Conservation (phyloP, 2,329 filamentous ascomycete species). For the Lanzia echinophila region DNA sequence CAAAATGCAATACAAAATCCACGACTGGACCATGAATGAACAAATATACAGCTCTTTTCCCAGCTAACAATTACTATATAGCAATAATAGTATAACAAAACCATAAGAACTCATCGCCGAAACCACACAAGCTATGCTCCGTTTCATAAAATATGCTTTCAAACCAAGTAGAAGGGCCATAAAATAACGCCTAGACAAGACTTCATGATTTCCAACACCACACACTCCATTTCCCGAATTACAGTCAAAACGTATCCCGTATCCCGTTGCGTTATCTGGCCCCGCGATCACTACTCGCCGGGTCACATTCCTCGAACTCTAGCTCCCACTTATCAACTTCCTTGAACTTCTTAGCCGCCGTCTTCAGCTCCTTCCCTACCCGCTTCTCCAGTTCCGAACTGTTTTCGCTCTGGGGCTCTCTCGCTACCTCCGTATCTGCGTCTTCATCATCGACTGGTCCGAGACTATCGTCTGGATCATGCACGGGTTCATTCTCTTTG, state of each 20-base stretch:
- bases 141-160: no score
- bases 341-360: slow-evolving; percentile 55
- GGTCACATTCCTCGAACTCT: slow-evolving; percentile 56
- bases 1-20: no score
- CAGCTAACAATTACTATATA: no score
- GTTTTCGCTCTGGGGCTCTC: slow-evolving; percentile 23
- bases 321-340: slow-evolving; percentile 65
- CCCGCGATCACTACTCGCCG: slow-evolving; percentile 36
- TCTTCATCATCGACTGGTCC: slow-evolving; percentile 38
- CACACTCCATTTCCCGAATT: no score
- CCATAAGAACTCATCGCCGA: no score
- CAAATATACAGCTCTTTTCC: no score
- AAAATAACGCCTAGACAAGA: no score
- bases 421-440: slow-evolving; percentile 15
- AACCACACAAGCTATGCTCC: no score
- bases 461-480: slow-evolving; percentile 35
- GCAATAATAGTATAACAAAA: no score
- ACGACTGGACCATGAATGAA: no score
- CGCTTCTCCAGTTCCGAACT: slow-evolving; percentile 34
- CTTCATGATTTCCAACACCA: no score
- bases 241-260: neutral
- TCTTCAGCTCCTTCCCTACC: slow-evolving; percentile 43
- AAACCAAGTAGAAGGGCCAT: no score
- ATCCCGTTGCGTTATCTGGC: neutral
- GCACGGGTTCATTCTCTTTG: slow-evolving; percentile 48